Base-by-base conservation (phyloP, 768 basidiomycete species). In the Postia placenta region DNA sequence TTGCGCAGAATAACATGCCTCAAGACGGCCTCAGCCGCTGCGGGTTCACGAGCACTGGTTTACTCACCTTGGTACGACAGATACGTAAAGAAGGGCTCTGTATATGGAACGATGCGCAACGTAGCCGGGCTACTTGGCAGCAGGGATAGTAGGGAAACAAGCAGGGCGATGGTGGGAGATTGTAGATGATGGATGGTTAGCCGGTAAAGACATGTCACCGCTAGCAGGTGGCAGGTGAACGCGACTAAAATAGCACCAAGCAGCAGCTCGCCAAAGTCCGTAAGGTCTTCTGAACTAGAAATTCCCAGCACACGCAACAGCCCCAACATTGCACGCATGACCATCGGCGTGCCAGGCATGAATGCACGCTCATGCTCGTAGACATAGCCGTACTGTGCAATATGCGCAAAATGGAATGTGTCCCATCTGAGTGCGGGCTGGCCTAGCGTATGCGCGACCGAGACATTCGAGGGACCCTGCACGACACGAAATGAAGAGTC, bases 311-410 rank as follows among this genome's bases (percentile, higher is more conserved):
- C 23, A 11, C 36, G 27, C 6, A 53, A 19, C 5, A 42, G 19
- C 12, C 30, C 24, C 2, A 48, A 44, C 15, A 42, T 19, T 4
- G 37, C 9, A 1, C 75, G 70, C 65, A 91, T 74, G 43, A 87
- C 42, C 11, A 69, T 58, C 2, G 88, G 77, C 22, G 79, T 65
- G 4, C 78, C 89, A 2, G 90, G 87, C 53, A 92, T 76, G 65
- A 92, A 98, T 0, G 95, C 95, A 77, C 87, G 88, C 55, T 89
- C 74, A 57, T 95, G 78, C 61, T 98, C 95, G 61, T 80, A 81
- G 0, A 53, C 52, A 56, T 84, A 76, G 7, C 78, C 77, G 11
- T 75, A 51, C 23, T 71, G 58, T 0, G 91, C 88, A 46, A 91
- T 79, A 57, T 77, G 74, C 5, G 71, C 56, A 64, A 92, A 97